A percentile compares a stretch with the other conserved stretches of the same genome.
These are phyloP conservation scores for Danielia reshetovae DNA, from an alignment of 805 yeast species.

Conservation along the genomic window DNA sequence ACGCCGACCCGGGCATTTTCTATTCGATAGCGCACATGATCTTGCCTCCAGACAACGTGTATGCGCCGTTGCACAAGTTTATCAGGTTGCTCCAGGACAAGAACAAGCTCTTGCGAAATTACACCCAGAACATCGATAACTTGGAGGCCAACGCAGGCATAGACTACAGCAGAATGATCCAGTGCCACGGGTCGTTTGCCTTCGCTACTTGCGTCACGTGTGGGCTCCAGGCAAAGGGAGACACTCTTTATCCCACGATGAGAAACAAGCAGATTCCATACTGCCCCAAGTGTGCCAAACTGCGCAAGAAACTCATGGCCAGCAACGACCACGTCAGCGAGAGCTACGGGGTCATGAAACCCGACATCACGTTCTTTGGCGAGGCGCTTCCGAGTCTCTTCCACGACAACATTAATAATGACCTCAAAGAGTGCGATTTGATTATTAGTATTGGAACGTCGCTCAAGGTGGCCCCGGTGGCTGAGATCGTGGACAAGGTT, in stretches of 20 bases:
- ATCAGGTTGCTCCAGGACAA: conserved; percentile 70
- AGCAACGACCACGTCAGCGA: conserved; percentile 35
- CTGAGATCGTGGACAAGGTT: conserved; percentile 75
- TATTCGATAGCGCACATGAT: conserved; percentile 85
- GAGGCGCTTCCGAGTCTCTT: conserved; percentile 73
- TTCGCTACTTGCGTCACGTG: conserved; percentile 83
- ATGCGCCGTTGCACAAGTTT: conserved; percentile 78
- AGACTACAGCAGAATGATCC: conserved; percentile 60
- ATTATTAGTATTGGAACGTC: conserved; percentile 87
- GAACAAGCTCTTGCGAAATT: conserved; percentile 74
- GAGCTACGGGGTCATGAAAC: conserved; percentile 80
- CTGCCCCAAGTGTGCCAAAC: conserved; percentile 61
- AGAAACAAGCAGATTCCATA: conserved; percentile 58
- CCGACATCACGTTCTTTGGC: conserved; percentile 90
- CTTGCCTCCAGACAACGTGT: conserved; percentile 65
- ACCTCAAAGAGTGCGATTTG: conserved; percentile 67
- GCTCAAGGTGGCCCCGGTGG: conserved; percentile 86
- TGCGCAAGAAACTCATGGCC: conserved; percentile 30
- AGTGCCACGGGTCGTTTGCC: conserved; percentile 93
- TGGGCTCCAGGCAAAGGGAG: conserved; percentile 61
- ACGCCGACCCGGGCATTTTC: conserved; percentile 72
- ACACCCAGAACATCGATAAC: conserved; percentile 90
- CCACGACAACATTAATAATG: conserved; percentile 56
- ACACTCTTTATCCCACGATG: conserved; percentile 56
- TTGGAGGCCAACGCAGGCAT: conserved; percentile 81